A percentile compares a stretch with the other conserved stretches of the same genome.
These are phyloP conservation scores for Oryza australiensis DNA, from an alignment of 176 grass and related monocot species.

Conservation along the genomic window DNA sequence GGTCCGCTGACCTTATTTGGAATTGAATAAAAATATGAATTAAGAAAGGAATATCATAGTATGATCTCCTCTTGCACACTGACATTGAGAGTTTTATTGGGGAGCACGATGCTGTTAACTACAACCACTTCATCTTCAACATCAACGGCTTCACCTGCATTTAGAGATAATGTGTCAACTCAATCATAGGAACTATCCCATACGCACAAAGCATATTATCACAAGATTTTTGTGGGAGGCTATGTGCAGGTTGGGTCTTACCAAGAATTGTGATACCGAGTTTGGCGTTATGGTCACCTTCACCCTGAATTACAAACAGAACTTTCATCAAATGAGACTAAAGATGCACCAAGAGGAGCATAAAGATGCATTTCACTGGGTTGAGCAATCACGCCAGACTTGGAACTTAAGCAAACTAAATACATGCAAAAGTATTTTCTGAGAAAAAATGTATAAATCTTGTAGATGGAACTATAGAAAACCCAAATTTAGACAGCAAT, in stretches of 20 bases:
- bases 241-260: constrained; percentile 40
- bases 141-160: constrained; percentile 81
- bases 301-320: constrained; percentile 64
- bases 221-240: background rate
- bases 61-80: constrained; percentile 99
- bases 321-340: constrained; percentile 11
- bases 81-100: constrained; percentile 89
- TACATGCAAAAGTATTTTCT: background rate
- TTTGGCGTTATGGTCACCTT: constrained; percentile 89
- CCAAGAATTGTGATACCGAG: constrained; percentile 99
- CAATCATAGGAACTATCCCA: background rate
- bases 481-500: background rate
- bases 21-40: constrained; percentile 34
- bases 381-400: background rate
- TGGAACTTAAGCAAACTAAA: background rate
- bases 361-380: background rate
- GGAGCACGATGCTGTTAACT: constrained; percentile 82
- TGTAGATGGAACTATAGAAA: constrained; percentile 17
- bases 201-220: background rate
- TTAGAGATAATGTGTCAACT: constrained; percentile 33
- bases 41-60: constrained; percentile 45
- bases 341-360: background rate
- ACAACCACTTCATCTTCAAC: constrained; percentile 99
- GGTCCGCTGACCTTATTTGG: constrained; percentile 42
- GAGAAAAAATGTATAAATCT: constrained; percentile 1